These are phyloP conservation scores for Entophlyctis luteolus DNA, from an alignment of 192 early-diverging fungal genomes.

Conservation along the genomic window DNA sequence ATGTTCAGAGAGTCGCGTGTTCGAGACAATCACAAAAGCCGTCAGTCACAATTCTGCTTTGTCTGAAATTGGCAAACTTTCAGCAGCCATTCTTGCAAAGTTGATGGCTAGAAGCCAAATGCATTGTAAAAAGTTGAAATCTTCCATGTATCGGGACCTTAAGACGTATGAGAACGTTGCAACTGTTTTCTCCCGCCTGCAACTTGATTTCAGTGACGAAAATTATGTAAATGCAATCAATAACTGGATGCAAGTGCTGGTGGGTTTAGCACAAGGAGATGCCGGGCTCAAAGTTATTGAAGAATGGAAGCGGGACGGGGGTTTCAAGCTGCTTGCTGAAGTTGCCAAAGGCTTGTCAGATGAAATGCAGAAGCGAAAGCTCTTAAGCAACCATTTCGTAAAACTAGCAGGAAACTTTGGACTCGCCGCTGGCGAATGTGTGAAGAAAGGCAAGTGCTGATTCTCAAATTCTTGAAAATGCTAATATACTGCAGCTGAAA, in stretches of 20 bases:
- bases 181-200: too few species aligned
- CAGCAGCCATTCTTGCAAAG: neutral
- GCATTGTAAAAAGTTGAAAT: too few species aligned
- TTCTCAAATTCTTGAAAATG: neutral
- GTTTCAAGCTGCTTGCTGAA: neutral
- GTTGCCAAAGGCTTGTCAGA: neutral
- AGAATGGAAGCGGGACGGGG: slow-evolving; percentile 3
- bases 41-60: neutral
- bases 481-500: neutral
- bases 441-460: neutral
- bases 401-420: neutral
- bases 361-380: neutral
- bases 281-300: neutral
- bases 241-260: neutral
- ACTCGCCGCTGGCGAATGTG: slow-evolving; percentile 1
- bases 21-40: too few species aligned
- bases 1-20: too few species aligned
- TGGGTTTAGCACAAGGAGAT: neutral
- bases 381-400: neutral
- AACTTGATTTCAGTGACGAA: too few species aligned
- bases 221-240: neutral
- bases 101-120: neutral
- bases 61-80: neutral
- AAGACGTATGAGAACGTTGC: neutral
- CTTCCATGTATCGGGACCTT: neutral